These are phyloP conservation scores for Biancaea sappan DNA, from an alignment of 306 rosid genomes.

Conservation along the genomic window DNA sequence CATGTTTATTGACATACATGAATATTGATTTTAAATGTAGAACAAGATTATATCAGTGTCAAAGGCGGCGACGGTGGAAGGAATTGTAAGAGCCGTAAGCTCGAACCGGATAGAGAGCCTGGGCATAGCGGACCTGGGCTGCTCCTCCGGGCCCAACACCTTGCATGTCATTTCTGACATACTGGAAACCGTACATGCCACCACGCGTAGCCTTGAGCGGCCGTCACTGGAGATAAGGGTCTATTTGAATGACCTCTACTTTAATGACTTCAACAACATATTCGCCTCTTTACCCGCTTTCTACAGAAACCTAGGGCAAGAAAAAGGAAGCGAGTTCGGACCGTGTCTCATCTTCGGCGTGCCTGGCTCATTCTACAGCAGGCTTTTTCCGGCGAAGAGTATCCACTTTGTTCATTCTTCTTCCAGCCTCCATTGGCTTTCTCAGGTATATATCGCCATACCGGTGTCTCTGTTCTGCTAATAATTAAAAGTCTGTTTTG, in stretches of 20 bases:
- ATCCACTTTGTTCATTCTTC: constrained; percentile 73
- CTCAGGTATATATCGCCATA: too few relatives aligned
- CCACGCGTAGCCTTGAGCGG: constrained; percentile 14
- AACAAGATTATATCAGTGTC: constrained; percentile 45
- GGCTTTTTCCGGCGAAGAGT: constrained; percentile 50
- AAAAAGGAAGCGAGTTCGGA: constrained; percentile 27
- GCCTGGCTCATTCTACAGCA: constrained; percentile 66
- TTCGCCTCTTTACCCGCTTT: constrained; percentile 68
- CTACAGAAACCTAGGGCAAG: constrained; percentile 33
- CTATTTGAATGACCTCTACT: constrained; percentile 65
- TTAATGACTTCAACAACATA: constrained; percentile 75
- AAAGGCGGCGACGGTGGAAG: constrained; percentile 44
- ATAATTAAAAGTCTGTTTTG: too few relatives aligned
- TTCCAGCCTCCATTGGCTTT: constrained; percentile 84
- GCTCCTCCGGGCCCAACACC: constrained; percentile 85
- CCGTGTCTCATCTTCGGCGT: constrained; percentile 50
- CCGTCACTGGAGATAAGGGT: constrained; percentile 50
- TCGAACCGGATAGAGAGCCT: constrained; percentile 44
- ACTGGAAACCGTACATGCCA: constrained; percentile 36
- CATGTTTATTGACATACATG: too few relatives aligned
- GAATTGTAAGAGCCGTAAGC: constrained; percentile 39
- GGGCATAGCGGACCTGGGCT: constrained; percentile 80
- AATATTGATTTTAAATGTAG: constrained; percentile 19
- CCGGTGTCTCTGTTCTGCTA: too few relatives aligned
- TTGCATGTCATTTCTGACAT: constrained; percentile 50